Conservation (phyloP, 148 eudicot species). For the Nepenthes gracilis region DNA sequence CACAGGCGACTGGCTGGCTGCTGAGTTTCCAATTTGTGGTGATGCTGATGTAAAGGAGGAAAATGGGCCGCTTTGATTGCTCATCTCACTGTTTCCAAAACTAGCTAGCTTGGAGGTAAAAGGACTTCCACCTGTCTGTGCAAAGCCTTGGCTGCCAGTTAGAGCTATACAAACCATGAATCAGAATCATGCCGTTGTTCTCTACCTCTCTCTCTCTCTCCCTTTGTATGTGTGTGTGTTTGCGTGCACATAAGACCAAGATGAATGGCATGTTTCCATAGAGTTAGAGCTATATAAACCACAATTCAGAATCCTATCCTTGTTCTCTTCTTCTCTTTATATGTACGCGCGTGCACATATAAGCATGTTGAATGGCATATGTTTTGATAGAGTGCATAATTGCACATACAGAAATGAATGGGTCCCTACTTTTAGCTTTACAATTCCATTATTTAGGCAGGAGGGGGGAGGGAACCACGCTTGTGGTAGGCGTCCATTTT, state of each 20-base stretch:
- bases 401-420: too few relatives aligned
- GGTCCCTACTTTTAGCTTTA: too few relatives aligned
- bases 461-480: not conserved
- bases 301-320: not conserved
- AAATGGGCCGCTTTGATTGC: conserved; percentile 17
- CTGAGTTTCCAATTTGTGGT: conserved; percentile 24
- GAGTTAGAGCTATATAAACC: conserved; percentile 16
- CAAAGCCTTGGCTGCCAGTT: conserved; percentile 33
- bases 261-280: too few relatives aligned
- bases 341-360: too few relatives aligned
- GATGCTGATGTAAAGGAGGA: conserved; percentile 21
- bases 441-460: not conserved
- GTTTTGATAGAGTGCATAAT: too few relatives aligned
- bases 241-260: too few relatives aligned
- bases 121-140: conserved; percentile 26
- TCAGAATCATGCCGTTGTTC: not conserved
- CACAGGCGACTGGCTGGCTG: conserved; percentile 25
- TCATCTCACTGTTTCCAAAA: conserved; percentile 22
- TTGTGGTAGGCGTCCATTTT: not conserved
- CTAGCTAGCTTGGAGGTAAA: conserved; percentile 17
- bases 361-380: too few relatives aligned
- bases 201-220: not conserved
- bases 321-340: not conserved
- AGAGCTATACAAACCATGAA: conserved; percentile 17
- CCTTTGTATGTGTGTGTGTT: too few relatives aligned